A percentile compares a stretch with the other conserved stretches of the same genome.
Conservation (phyloP, 331 rosid species). For the Quercus phellos region DNA sequence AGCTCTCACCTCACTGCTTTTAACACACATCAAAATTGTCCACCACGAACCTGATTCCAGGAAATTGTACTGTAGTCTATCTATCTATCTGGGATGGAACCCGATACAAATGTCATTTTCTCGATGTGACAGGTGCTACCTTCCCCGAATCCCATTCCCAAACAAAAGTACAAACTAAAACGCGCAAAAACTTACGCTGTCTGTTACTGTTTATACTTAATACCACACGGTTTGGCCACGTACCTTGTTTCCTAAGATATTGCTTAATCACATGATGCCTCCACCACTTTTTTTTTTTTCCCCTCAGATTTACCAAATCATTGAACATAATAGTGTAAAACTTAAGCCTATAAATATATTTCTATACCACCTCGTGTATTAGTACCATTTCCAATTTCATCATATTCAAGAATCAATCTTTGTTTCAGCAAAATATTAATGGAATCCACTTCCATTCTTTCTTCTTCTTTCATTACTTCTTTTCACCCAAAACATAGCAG, state of each 20-base stretch:
- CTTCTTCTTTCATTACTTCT: not conserved
- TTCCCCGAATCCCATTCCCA: not conserved
- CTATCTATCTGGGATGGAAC: not conserved
- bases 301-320: not conserved
- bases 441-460: slow-evolving; percentile 20
- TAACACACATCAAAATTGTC: no score
- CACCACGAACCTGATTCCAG: no score
- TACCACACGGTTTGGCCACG: slow-evolving; percentile 3
- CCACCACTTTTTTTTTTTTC: not conserved
- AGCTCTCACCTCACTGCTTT: no score
- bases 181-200: slow-evolving; percentile 2
- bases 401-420: no score
- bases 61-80: not conserved
- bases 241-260: not conserved
- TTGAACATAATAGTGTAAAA: no score
- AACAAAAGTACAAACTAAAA: not conserved
- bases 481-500: not conserved
- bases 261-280: not conserved
- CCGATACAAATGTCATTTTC: not conserved
- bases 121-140: not conserved
- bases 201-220: not conserved
- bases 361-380: no score
- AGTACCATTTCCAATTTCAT: no score
- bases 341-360: no score
- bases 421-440: not conserved